These are phyloP conservation scores for Dittrichia graveolens DNA, from an alignment of 129 eudicot genomes.

Conservation along the genomic window DNA sequence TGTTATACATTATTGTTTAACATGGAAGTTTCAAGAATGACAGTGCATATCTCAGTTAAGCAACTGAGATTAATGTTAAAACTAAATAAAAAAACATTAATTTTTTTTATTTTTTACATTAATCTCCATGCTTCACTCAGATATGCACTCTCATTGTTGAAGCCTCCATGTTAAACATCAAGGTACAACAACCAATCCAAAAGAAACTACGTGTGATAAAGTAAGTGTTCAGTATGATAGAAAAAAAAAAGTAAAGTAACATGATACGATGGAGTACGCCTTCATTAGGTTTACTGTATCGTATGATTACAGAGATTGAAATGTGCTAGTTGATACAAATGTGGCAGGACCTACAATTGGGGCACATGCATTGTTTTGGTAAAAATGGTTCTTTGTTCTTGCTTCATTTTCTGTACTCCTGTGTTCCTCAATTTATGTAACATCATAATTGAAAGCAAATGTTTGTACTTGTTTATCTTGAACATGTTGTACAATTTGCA, in stretches of 20 bases:
- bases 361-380: slow-evolving; percentile 22
- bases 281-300: too few species aligned
- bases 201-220: too few species aligned
- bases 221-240: too few species aligned
- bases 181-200: too few species aligned
- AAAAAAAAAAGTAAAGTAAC: too few species aligned
- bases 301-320: background rate
- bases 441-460: slow-evolving; percentile 7
- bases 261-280: too few species aligned
- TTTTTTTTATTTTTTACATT: too few species aligned
- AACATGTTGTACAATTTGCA: slow-evolving; percentile 23
- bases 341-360: background rate
- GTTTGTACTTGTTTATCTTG: background rate
- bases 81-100: background rate
- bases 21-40: slow-evolving; percentile 21
- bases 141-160: too few species aligned
- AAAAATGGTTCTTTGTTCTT: slow-evolving; percentile 14
- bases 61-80: slow-evolving; percentile 1
- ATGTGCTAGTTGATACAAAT: background rate
- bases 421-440: slow-evolving; percentile 8
- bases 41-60: slow-evolving; percentile 32
- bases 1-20: slow-evolving; percentile 16
- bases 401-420: background rate
- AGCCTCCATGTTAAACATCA: too few species aligned
- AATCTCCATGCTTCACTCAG: too few species aligned